Conservation (phyloP, 495 filamentous ascomycete genomes). For the Terfezia boudieri region DNA sequence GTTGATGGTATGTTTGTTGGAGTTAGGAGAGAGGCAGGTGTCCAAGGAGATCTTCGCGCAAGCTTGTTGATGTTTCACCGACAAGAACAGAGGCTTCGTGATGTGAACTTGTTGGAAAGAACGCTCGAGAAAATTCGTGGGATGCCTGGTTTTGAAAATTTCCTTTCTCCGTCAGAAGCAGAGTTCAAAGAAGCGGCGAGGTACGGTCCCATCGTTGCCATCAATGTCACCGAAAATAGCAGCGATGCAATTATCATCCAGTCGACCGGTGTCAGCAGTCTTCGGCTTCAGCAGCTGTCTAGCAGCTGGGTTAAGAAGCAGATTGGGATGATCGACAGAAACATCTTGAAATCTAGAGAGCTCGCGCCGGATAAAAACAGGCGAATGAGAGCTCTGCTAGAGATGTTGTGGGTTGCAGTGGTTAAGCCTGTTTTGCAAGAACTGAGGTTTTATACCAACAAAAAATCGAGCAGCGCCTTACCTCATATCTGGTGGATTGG, state of each 20-base stretch:
- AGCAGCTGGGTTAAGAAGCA: background rate
- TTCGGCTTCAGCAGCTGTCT: constrained; percentile 1
- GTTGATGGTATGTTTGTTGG: background rate
- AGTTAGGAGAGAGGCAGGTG: too few relatives aligned
- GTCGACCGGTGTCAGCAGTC: constrained; percentile 2
- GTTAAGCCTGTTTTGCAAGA: constrained; percentile 5
- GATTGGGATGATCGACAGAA: background rate
- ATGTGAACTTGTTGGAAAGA: constrained; percentile 1
- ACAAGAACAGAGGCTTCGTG: background rate
- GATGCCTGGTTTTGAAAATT: constrained; percentile 4
- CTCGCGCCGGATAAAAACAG: constrained; percentile 1
- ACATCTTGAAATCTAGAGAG: background rate
- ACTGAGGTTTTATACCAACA: background rate
- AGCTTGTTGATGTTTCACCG: too few relatives aligned
- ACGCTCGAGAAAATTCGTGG: constrained; percentile 1
- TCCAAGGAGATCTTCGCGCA: too few relatives aligned
- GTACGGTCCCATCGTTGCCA: constrained; percentile 4
- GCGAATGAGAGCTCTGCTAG: constrained; percentile 2
- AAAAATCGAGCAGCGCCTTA: background rate
- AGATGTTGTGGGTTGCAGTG: constrained; percentile 8
- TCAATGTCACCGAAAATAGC: constrained; percentile 1
- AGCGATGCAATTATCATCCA: constrained; percentile 11
- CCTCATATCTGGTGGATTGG: constrained; percentile 10
- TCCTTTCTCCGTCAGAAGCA: constrained; percentile 4
- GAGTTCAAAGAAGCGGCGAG: constrained; percentile 4